Base-by-base conservation (phyloP, 108 stramenopile genomes). In the Pseudonitzschia multistriata region DNA sequence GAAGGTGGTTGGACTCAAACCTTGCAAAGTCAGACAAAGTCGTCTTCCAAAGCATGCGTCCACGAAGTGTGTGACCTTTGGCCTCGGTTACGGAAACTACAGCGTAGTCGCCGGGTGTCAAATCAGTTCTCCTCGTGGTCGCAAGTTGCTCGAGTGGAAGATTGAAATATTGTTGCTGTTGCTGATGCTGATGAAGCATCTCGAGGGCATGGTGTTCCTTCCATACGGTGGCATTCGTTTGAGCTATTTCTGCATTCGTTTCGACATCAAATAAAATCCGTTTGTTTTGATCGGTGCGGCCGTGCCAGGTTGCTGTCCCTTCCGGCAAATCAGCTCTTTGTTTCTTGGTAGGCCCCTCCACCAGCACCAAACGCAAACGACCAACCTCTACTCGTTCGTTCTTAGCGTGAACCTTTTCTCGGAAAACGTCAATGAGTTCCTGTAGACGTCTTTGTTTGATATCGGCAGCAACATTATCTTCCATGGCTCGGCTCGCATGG, bases 391-490 rank as follows among this genome's bases (percentile, higher is more conserved):
- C 71, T 48, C 78, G 70, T 10, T 81, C 81, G 74, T 92, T 95
- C 39, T 89, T 81, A 5, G 34, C 53, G 54, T 95, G 91, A 6
- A 95, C 91, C 21, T 83, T 66, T 3, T 59, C 55, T 14, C 89
- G 82, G 62, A 92, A 95, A 22, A 70, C 72, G 15, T 81, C 74
- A 49, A 95, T 95, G 34, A 95, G 70, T 74, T 96, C 97, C 71
- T 82, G 81, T 60, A 99, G 80, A 30, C 99, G 82, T 40, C 88
- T 63, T 59, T 83, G 72, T 67, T 99, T 99, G 21, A 94, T 71
- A 8, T 89, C 90, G n/a, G 75, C 76, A 8, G 93, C 88, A n/a
- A 99, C 96, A 76, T 99, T 90, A 68, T 99, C 99, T 48, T 86
- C 74, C 80, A 98, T 84, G 6, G 84, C 85, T 15, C 91, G 79